phyloP scores from a whole-genome alignment of 208 protist genomes.

The Leishmania major region DNA sequence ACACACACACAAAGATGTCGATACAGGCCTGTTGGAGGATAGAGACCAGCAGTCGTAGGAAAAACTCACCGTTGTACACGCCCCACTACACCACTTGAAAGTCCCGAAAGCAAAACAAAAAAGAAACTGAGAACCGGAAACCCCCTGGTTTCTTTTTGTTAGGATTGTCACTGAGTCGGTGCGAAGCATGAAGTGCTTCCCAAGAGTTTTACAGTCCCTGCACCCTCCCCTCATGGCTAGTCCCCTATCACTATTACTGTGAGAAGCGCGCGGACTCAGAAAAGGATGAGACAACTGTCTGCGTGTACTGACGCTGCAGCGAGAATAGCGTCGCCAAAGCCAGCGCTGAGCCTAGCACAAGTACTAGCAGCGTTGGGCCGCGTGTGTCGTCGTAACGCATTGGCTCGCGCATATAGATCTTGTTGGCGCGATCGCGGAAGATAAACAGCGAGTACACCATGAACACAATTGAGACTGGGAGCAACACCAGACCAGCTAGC shows the following conservation, averaged over 20 bases:
- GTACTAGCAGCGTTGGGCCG: conserved; percentile 83
- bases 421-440: conserved; percentile 87
- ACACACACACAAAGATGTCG: neutral
- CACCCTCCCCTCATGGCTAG: neutral
- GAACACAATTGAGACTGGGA: conserved; percentile 89
- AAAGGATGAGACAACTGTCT: conserved; percentile 58
- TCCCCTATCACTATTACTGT: conserved; percentile 13
- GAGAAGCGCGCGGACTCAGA: conserved; percentile 60
- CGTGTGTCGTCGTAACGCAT: conserved; percentile 92
- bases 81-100: neutral
- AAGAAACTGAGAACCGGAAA: neutral
- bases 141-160: neutral
- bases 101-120: neutral
- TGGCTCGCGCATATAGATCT: conserved; percentile 93
- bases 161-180: neutral
- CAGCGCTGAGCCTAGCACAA: conserved; percentile 77
- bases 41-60: neutral
- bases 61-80: neutral
- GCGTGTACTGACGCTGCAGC: conserved; percentile 81
- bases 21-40: too few relatives aligned
- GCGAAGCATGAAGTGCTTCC: neutral
- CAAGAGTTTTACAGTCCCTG: neutral
- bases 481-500: conserved; percentile 77
- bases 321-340: conserved; percentile 87
- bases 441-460: conserved; percentile 91